phyloP scores from a whole-genome alignment of 2,329 filamentous ascomycete species.

The Trichoderma oligosporum region DNA sequence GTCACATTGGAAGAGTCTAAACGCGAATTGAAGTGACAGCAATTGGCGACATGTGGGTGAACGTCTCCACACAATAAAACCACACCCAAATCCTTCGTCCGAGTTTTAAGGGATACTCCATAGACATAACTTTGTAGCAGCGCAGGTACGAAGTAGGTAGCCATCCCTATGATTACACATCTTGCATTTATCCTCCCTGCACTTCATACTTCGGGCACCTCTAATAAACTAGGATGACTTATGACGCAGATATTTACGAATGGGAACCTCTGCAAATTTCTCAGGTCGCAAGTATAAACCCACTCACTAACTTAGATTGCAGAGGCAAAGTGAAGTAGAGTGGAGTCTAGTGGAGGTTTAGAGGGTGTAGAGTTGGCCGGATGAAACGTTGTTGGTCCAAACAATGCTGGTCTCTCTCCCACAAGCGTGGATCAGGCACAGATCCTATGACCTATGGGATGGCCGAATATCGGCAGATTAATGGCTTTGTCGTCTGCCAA shows the following conservation, averaged over 20 bases:
- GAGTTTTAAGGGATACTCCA: constrained; percentile 2
- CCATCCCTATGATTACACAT: neutral
- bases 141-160: neutral
- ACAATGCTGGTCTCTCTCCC: constrained; percentile 3
- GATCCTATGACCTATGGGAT: neutral
- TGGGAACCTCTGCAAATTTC: neutral
- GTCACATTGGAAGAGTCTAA: neutral
- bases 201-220: neutral
- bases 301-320: constrained; percentile 13
- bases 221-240: neutral
- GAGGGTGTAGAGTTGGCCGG: neutral
- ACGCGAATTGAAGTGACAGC: constrained; percentile 2
- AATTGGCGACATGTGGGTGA: neutral
- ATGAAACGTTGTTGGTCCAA: constrained; percentile 16
- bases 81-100: constrained; percentile 16
- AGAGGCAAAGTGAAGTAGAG: neutral
- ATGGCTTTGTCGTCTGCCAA: too few species aligned
- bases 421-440: constrained; percentile 16
- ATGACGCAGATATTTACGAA: constrained; percentile 3
- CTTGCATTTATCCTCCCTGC: neutral
- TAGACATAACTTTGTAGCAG: neutral
- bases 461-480: too few species aligned
- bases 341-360: constrained; percentile 9
- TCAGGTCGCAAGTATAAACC: constrained; percentile 6
- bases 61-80: constrained; percentile 5